Conservation (phyloP, 2,329 filamentous ascomycete genomes). For the Onygenales sp. region DNA sequence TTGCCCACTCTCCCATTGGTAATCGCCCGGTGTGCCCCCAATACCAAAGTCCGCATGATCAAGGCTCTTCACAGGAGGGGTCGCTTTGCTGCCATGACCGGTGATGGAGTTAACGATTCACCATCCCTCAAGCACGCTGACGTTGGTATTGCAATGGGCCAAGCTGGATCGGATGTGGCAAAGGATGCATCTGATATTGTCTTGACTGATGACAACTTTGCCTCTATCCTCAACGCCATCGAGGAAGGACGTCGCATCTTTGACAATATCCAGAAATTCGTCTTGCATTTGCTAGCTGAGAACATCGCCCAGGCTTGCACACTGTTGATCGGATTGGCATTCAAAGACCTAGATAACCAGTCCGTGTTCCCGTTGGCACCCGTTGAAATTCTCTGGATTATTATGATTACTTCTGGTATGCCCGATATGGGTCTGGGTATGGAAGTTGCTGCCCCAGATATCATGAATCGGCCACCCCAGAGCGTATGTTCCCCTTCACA, state of each 20-base stretch:
- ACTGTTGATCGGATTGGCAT: slow-evolving; percentile 69
- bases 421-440: slow-evolving; percentile 83
- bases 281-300: slow-evolving; percentile 67
- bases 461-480: slow-evolving; percentile 73
- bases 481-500: slow-evolving; percentile 24
- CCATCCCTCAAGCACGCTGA: slow-evolving; percentile 73
- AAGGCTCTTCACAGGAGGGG: slow-evolving; percentile 50
- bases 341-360: slow-evolving; percentile 60
- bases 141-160: slow-evolving; percentile 81
- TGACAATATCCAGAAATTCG: slow-evolving; percentile 83
- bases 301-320: slow-evolving; percentile 80
- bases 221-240: slow-evolving; percentile 73
- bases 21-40: slow-evolving; percentile 49
- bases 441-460: slow-evolving; percentile 63
- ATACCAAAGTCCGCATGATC: slow-evolving; percentile 78
- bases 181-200: slow-evolving; percentile 55
- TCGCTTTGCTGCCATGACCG: slow-evolving; percentile 76
- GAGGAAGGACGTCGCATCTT: slow-evolving; percentile 79
- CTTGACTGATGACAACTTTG: slow-evolving; percentile 44
- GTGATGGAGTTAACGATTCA: slow-evolving; percentile 81
- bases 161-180: slow-evolving; percentile 71
- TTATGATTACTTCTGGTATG: slow-evolving; percentile 82
- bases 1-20: slow-evolving; percentile 48
- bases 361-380: slow-evolving; percentile 82
- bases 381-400: slow-evolving; percentile 86